Conservation (phyloP, 495 filamentous ascomycete genomes). For the Annulohypoxylon nitens region DNA sequence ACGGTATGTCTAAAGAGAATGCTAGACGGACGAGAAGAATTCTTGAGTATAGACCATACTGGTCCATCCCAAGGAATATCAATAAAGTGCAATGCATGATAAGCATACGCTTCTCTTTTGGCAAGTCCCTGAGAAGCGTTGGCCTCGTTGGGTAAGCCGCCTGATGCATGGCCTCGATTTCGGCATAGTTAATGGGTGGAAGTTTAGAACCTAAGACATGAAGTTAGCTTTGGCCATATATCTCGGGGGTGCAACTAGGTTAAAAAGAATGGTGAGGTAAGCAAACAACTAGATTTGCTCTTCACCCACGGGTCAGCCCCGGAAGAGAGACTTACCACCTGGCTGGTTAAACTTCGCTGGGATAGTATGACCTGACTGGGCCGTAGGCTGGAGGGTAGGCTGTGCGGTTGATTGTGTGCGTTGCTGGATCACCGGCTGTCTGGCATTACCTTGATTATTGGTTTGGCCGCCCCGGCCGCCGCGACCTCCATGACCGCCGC, state of each 20-base stretch:
- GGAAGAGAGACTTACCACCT: slow-evolving; percentile 50
- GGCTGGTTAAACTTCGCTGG: slow-evolving; percentile 42
- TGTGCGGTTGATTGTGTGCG: background rate
- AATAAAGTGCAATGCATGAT: slow-evolving; percentile 74
- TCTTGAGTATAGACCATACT: slow-evolving; percentile 81
- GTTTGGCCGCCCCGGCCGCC: slow-evolving; percentile 6
- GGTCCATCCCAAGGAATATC: slow-evolving; percentile 81
- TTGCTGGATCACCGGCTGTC: slow-evolving; percentile 16
- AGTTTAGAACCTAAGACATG: slow-evolving; percentile 46
- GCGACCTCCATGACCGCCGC: background rate
- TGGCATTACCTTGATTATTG: slow-evolving; percentile 42
- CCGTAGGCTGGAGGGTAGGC: background rate
- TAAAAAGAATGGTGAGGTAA: background rate
- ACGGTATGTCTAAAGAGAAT: slow-evolving; percentile 74
- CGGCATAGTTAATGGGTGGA: slow-evolving; percentile 50
- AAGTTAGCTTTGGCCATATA: slow-evolving; percentile 30
- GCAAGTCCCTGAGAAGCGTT: slow-evolving; percentile 57
- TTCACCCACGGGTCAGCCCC: slow-evolving; percentile 28
- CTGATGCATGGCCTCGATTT: slow-evolving; percentile 50
- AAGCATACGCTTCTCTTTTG: slow-evolving; percentile 61
- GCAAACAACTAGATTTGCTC: slow-evolving; percentile 19
- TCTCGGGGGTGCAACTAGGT: background rate
- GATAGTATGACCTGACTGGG: slow-evolving; percentile 20
- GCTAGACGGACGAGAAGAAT: slow-evolving; percentile 77
- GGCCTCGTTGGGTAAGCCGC: slow-evolving; percentile 60